A percentile compares a stretch with the other conserved stretches of the same genome.
Evolutionary conservation across 2,329 filamentous ascomycete genomes (phyloP).

Genomic region (Amauroascus verrucosus): DNA sequence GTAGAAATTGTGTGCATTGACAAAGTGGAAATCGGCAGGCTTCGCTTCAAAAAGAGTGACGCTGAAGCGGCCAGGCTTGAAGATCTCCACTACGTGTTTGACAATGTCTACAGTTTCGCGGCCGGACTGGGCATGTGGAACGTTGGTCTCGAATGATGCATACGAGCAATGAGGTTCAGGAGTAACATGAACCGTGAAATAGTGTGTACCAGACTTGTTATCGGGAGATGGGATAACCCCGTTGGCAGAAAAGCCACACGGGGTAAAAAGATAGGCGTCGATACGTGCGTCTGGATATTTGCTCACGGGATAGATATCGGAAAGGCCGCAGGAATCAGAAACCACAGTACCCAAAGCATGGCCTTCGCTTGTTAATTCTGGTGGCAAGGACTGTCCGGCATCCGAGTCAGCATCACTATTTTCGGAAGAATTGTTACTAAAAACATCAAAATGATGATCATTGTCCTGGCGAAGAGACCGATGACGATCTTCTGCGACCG

Average conservation of each 20-base stretch:
- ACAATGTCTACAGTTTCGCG: conserved; percentile 84
- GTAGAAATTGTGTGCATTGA: conserved; percentile 26
- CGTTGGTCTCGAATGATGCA: conserved; percentile 96
- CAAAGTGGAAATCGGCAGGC: conserved; percentile 25
- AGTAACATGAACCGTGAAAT: conserved; percentile 97
- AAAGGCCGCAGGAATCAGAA: conserved; percentile 77
- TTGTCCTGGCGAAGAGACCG: conserved; percentile 58
- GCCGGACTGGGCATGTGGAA: conserved; percentile 77
- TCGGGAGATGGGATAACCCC: conserved; percentile 76
- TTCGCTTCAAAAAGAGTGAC: conserved; percentile 95
- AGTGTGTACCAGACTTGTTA: conserved; percentile 55
- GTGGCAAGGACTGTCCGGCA: conserved; percentile 43
- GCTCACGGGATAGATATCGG: conserved; percentile 74
- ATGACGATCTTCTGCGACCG: conserved; percentile 73
- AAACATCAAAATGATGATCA: conserved; percentile 58
- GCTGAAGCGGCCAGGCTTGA: conserved; percentile 94
- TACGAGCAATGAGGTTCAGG: conserved; percentile 96
- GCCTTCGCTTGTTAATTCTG: conserved; percentile 80
- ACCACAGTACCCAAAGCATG: conserved; percentile 89
- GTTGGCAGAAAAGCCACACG: conserved; percentile 95
- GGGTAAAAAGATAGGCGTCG: conserved; percentile 91
- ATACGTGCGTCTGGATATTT: conserved; percentile 88
- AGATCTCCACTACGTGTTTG: conserved; percentile 87
- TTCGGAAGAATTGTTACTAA: conserved; percentile 61
- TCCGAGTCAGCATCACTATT: conserved; percentile 49